Conservation (phyloP, 129 eudicot species). For the Escallonia herrerae region DNA sequence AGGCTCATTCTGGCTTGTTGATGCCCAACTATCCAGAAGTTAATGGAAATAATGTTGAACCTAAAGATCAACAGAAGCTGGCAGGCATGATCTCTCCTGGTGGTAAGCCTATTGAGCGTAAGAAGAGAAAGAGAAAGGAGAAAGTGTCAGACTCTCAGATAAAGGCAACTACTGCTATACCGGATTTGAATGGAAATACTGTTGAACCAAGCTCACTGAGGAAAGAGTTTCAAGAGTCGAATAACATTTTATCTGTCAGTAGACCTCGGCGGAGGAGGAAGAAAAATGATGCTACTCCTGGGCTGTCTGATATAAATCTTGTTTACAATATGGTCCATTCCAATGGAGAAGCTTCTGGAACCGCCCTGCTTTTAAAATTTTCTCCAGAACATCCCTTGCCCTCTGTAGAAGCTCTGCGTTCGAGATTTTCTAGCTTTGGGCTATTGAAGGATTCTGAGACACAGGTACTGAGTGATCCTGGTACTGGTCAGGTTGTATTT, state of each 20-base stretch:
- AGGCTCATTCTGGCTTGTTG: neutral
- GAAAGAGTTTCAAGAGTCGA: conserved; percentile 2
- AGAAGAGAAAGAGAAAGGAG: conserved; percentile 46
- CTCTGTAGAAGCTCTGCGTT: conserved; percentile 29
- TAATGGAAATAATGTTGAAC: conserved; percentile 20
- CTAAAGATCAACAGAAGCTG: too few relatives aligned
- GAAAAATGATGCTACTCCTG: conserved; percentile 12
- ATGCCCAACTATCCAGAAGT: neutral
- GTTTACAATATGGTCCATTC: conserved; percentile 19
- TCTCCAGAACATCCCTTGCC: conserved; percentile 38
- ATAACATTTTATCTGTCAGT: conserved; percentile 1
- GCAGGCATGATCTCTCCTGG: conserved; percentile 8
- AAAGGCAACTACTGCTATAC: conserved; percentile 25
- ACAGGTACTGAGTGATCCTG: conserved; percentile 14
- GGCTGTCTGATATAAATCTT: conserved; percentile 8
- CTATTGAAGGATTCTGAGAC: conserved; percentile 39
- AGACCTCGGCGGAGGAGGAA: conserved; percentile 24
- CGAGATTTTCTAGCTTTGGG: conserved; percentile 44
- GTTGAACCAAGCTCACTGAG: conserved; percentile 11
- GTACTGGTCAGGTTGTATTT: conserved; percentile 39
- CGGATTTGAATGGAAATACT: conserved; percentile 50
- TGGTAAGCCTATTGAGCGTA: conserved; percentile 17
- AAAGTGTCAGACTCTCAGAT: conserved; percentile 22
- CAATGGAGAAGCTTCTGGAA: conserved; percentile 31
- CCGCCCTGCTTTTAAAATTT: conserved; percentile 43